A percentile compares a stretch with the other conserved stretches of the same genome.
These are phyloP conservation scores for Phycomyces blakesleeanus DNA, from an alignment of 192 early-diverging fungal species.

Conservation along the genomic window DNA sequence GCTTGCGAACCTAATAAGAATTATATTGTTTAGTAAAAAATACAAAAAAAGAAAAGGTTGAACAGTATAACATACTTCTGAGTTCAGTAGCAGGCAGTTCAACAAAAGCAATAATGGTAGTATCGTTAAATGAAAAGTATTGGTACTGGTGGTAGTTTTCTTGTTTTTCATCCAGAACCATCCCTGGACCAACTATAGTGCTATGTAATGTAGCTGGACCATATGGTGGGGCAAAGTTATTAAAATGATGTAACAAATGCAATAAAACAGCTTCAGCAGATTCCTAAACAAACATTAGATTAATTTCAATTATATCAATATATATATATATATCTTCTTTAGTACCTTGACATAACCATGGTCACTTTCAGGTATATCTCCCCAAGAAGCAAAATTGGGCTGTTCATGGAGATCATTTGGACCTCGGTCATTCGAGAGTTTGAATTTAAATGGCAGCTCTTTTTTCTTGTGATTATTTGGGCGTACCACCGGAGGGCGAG, in stretches of 20 bases:
- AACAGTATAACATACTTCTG: constrained; percentile 28
- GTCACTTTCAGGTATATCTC: constrained; percentile 17
- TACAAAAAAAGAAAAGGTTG: not conserved
- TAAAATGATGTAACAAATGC: constrained; percentile 70
- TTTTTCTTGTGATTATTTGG: constrained; percentile 11
- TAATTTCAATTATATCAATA: not conserved
- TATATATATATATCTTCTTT: too few relatives aligned
- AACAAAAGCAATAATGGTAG: constrained; percentile 65
- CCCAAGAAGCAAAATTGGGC: constrained; percentile 3
- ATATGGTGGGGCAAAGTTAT: constrained; percentile 58
- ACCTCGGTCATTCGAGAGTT: constrained; percentile 22
- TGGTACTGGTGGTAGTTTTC: constrained; percentile 50
- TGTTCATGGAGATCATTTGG: constrained; percentile 18
- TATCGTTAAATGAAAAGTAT: constrained; percentile 73
- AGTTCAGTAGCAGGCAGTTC: constrained; percentile 52
- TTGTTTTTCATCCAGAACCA: constrained; percentile 31
- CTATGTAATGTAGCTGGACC: constrained; percentile 52
- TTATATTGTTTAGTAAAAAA: constrained; percentile 1
- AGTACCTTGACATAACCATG: constrained; percentile 31
- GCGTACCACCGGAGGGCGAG: constrained; percentile 17
- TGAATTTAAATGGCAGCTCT: constrained; percentile 28
- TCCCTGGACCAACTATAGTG: constrained; percentile 38
- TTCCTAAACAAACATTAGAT: constrained; percentile 36
- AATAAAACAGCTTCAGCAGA: constrained; percentile 64
- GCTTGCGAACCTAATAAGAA: constrained; percentile 40